These are phyloP conservation scores for Mycena pura DNA, from an alignment of 768 basidiomycete genomes.

Conservation along the genomic window DNA sequence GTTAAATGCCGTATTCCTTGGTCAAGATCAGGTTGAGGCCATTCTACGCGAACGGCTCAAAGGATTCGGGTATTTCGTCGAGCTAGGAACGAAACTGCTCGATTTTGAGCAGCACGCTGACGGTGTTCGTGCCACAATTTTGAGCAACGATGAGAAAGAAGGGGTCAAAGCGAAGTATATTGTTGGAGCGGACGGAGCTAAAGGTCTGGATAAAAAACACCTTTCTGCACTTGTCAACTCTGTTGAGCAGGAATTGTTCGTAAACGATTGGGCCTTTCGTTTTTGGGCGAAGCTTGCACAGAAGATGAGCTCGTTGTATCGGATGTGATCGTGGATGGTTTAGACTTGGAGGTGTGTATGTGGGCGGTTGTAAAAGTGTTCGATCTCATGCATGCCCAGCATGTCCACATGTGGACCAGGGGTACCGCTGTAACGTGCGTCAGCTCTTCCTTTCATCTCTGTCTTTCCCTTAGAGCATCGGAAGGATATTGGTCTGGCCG, in stretches of 20 bases:
- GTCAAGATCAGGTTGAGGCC: constrained; percentile 34
- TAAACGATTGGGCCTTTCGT: constrained; percentile 32
- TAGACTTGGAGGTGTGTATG: constrained; percentile 45
- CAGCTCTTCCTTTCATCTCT: no score
- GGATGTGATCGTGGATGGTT: constrained; percentile 49
- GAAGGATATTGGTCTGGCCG: no score
- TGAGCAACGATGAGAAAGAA: constrained; percentile 9
- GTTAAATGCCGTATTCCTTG: constrained; percentile 32
- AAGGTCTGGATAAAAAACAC: no score
- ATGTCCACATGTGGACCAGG: constrained; percentile 61
- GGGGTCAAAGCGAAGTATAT: constrained; percentile 27
- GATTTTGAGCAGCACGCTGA: constrained; percentile 34
- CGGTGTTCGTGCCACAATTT: constrained; percentile 28
- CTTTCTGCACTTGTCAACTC: no score
- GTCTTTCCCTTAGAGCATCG: no score
- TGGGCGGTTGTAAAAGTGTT: not conserved
- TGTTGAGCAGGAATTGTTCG: constrained; percentile 32
- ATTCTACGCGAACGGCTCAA: constrained; percentile 32
- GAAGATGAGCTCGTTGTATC: constrained; percentile 33
- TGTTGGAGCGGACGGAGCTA: constrained; percentile 34
- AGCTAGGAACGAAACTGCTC: constrained; percentile 31
- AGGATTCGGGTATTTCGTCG: constrained; percentile 30
- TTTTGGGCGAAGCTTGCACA: constrained; percentile 39
- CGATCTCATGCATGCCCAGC: constrained; percentile 30
- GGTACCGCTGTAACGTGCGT: no score